Evolutionary conservation across 768 basidiomycete genomes (phyloP).

Genomic region (Phaeotremella skinneri): DNA sequence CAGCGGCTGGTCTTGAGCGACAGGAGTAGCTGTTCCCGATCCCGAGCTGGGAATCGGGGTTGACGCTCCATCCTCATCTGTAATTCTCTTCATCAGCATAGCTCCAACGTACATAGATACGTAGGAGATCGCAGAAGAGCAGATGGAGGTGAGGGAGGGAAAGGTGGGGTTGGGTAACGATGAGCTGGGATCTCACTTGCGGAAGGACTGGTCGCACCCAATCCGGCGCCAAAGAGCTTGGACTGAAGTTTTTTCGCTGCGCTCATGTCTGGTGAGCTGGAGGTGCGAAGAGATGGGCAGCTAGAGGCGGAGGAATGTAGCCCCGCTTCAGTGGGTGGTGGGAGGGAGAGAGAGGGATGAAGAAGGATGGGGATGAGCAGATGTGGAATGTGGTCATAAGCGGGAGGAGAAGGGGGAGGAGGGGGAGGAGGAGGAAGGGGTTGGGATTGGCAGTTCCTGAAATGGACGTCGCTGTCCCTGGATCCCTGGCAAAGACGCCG

Average conservation of each 20-base stretch:
- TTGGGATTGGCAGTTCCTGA: neutral
- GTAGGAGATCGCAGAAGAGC: constrained; percentile 12
- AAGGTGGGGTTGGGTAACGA: constrained; percentile 43
- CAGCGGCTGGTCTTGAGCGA: constrained; percentile 21
- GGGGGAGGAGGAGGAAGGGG: neutral
- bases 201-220: neutral
- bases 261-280: constrained; percentile 50
- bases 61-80: neutral
- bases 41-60: constrained; percentile 4
- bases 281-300: neutral
- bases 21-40: constrained; percentile 27
- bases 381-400: too few relatives aligned
- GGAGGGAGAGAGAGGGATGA: too few relatives aligned
- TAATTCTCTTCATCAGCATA: constrained; percentile 1
- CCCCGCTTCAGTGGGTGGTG: too few relatives aligned
- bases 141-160: neutral
- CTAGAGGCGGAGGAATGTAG: too few relatives aligned
- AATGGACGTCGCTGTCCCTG: too few relatives aligned
- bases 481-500: too few relatives aligned
- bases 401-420: constrained; percentile 4
- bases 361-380: too few relatives aligned
- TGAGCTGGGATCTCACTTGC: neutral
- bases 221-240: constrained; percentile 61
- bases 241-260: constrained; percentile 67
- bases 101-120: constrained; percentile 22